These are phyloP conservation scores for Apiospora malaysiana DNA, from an alignment of 2,329 filamentous ascomycete genomes.

Conservation along the genomic window DNA sequence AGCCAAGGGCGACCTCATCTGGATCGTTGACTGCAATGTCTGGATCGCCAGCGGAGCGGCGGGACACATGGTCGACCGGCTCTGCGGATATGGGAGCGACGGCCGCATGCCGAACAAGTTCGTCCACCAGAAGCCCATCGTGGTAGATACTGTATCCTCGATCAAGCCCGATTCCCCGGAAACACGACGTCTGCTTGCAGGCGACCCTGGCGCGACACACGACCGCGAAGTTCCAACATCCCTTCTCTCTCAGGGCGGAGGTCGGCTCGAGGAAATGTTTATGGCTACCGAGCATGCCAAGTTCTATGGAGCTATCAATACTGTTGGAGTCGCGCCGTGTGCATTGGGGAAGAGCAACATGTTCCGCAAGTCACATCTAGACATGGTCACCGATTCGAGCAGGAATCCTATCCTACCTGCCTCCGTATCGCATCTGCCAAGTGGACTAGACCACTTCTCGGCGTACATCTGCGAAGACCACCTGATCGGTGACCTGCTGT, in stretches of 20 bases:
- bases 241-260: slow-evolving; percentile 63
- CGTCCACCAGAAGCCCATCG: slow-evolving; percentile 90
- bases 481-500: slow-evolving; percentile 89
- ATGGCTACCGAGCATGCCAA: slow-evolving; percentile 94
- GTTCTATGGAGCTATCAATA: slow-evolving; percentile 97
- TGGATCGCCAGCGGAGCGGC: slow-evolving; percentile 84
- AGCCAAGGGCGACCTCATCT: slow-evolving; percentile 84
- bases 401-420: slow-evolving; percentile 50
- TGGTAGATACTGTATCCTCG: slow-evolving; percentile 70
- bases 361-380: slow-evolving; percentile 91
- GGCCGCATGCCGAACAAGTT: slow-evolving; percentile 74
- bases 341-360: slow-evolving; percentile 98
- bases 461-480: slow-evolving; percentile 98
- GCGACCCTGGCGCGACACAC: slow-evolving; percentile 39
- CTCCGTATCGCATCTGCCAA: slow-evolving; percentile 50
- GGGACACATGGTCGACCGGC: slow-evolving; percentile 86
- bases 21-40: slow-evolving; percentile 96
- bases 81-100: slow-evolving; percentile 69
- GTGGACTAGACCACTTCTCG: slow-evolving; percentile 90
- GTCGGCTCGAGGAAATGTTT: slow-evolving; percentile 91
- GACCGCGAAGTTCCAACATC: slow-evolving; percentile 36
- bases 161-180: slow-evolving; percentile 36
- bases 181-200: slow-evolving; percentile 42
- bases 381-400: slow-evolving; percentile 67
- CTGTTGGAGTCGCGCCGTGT: slow-evolving; percentile 87